These are phyloP conservation scores for Sporothrix phasma DNA, from an alignment of 2,329 filamentous ascomycete genomes.

Conservation along the genomic window DNA sequence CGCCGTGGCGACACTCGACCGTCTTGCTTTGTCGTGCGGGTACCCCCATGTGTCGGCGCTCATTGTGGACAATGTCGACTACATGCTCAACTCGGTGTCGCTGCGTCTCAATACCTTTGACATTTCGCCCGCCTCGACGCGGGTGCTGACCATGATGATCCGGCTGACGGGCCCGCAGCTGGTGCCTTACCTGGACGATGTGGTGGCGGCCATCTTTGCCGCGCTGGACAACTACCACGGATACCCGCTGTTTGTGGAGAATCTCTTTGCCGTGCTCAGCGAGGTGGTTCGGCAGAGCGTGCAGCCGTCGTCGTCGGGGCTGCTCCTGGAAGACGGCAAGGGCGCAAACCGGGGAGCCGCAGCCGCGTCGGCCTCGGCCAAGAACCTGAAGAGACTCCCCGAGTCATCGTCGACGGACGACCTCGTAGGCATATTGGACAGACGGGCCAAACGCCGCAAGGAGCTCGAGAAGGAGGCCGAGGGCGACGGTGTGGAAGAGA, in stretches of 20 bases:
- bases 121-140: slow-evolving; percentile 80
- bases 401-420: slow-evolving; percentile 2
- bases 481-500: slow-evolving; percentile 24
- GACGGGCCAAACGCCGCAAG: slow-evolving; percentile 23
- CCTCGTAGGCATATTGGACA: slow-evolving; percentile 10
- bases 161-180: slow-evolving; percentile 70
- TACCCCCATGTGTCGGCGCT: slow-evolving; percentile 67
- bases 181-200: slow-evolving; percentile 82
- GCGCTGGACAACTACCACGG: slow-evolving; percentile 93
- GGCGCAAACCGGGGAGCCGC: background rate
- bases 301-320: slow-evolving; percentile 36
- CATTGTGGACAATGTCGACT: slow-evolving; percentile 86
- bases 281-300: slow-evolving; percentile 77
- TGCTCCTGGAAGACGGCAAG: slow-evolving; percentile 35
- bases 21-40: slow-evolving; percentile 62
- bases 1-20: slow-evolving; percentile 73
- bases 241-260: slow-evolving; percentile 76
- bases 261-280: slow-evolving; percentile 70
- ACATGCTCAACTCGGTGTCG: slow-evolving; percentile 87
- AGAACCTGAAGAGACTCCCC: slow-evolving; percentile 12
- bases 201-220: slow-evolving; percentile 82
- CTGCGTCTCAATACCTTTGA: slow-evolving; percentile 86
- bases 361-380: too few species aligned
- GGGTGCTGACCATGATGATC: slow-evolving; percentile 92
- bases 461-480: background rate